These are phyloP conservation scores for Fusarium dlaminii DNA, from an alignment of 2,329 filamentous ascomycete species.

Conservation along the genomic window DNA sequence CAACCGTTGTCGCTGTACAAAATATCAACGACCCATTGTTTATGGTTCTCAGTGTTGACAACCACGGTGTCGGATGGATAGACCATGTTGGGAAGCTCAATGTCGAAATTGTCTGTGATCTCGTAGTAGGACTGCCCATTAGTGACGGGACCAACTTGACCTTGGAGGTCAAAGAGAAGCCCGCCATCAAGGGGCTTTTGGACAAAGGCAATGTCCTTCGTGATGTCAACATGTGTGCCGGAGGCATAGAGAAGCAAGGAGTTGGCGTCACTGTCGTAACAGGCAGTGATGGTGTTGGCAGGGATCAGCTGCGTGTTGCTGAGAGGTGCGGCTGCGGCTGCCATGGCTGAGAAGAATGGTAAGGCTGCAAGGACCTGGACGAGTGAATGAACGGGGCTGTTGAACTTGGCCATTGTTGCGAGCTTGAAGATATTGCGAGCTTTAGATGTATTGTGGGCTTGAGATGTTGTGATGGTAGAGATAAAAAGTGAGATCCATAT, in stretches of 20 bases:
- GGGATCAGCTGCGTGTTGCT: not conserved
- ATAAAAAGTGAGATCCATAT: rapidly evolving
- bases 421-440: rapidly evolving
- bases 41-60: not conserved
- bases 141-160: not conserved
- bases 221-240: not conserved
- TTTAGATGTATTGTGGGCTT: not conserved
- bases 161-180: not conserved
- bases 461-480: not conserved
- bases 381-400: not conserved
- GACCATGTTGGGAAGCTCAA: not conserved
- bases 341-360: not conserved
- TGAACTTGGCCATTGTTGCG: not conserved
- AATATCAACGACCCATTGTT: not conserved
- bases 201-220: not conserved
- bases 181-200: not conserved
- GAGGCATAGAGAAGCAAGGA: not conserved
- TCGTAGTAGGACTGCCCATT: not conserved
- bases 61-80: not conserved
- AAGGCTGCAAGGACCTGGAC: not conserved
- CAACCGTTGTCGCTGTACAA: not conserved
- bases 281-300: not conserved
- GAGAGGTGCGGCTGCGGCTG: not conserved
- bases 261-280: not conserved
- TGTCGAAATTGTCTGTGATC: not conserved